Evolutionary conservation across 805 yeast genomes (phyloP).

Genomic region (Yarrowia deformans): DNA sequence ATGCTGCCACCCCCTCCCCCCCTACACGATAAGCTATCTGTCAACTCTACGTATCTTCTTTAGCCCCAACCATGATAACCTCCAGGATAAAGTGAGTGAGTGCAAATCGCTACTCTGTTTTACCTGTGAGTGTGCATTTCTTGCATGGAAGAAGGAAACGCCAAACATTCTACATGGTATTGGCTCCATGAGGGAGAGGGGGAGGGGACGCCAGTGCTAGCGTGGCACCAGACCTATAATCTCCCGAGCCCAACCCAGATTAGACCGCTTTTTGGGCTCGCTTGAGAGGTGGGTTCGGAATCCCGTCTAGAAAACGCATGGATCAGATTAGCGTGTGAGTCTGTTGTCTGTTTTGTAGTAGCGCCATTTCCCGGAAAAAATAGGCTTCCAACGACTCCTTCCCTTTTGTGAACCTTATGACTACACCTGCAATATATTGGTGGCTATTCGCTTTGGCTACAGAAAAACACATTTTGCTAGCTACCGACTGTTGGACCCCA

Average conservation of each 20-base stretch:
- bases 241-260: not conserved
- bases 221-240: not conserved
- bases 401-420: constrained; percentile 28
- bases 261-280: not conserved
- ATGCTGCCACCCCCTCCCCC: not conserved
- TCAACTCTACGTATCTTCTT: constrained; percentile 15
- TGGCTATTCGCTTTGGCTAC: constrained; percentile 29
- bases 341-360: not conserved
- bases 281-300: no score
- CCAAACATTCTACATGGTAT: not conserved
- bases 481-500: not conserved
- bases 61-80: constrained; percentile 33
- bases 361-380: constrained; percentile 30
- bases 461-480: not conserved
- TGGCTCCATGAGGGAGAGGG: not conserved
- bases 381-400: constrained; percentile 33
- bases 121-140: constrained; percentile 1
- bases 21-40: constrained; percentile 15
- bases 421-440: constrained; percentile 37
- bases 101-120: constrained; percentile 11
- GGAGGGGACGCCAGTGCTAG: not conserved
- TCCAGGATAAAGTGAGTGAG: constrained; percentile 20
- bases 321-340: constrained; percentile 7
- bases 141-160: constrained; percentile 30
- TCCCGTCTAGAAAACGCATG: constrained; percentile 15